These are phyloP conservation scores for Pythium angustatum DNA, from an alignment of 352 stramenopile species.

Conservation along the genomic window DNA sequence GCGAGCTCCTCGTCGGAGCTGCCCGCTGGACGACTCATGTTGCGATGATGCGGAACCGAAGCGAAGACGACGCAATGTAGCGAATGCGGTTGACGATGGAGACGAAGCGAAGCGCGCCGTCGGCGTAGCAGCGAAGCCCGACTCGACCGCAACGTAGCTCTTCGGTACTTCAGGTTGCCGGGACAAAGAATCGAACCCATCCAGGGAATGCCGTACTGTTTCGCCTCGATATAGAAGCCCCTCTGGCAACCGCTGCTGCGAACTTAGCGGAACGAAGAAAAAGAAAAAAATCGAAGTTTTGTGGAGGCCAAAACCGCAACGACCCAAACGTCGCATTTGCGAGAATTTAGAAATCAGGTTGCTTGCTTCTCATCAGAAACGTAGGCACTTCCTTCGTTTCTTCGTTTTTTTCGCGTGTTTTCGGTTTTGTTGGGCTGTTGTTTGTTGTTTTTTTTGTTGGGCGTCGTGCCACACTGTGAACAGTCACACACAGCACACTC, in stretches of 20 bases:
- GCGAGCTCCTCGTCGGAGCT: slow-evolving; percentile 53
- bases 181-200: slow-evolving; percentile 15
- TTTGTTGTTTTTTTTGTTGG: no score
- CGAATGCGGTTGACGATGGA: background rate
- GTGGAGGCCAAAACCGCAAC: background rate
- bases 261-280: background rate
- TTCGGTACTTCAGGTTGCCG: background rate
- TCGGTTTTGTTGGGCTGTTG: background rate
- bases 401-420: slow-evolving; percentile 16
- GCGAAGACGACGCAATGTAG: background rate
- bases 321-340: background rate
- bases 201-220: slow-evolving; percentile 6
- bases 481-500: background rate
- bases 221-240: slow-evolving; percentile 10
- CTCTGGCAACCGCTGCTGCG: background rate
- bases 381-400: background rate
- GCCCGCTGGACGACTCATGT: slow-evolving; percentile 29
- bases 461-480: slow-evolving; percentile 10
- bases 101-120: background rate
- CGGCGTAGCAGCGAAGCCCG: background rate
- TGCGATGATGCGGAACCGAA: background rate
- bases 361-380: no score
- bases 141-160: background rate
- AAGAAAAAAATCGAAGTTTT: slow-evolving; percentile 17
- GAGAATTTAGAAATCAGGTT: no score